Evolutionary conservation across 2,329 filamentous ascomycete species (phyloP).

Genomic region (Pyricularia grisea): DNA sequence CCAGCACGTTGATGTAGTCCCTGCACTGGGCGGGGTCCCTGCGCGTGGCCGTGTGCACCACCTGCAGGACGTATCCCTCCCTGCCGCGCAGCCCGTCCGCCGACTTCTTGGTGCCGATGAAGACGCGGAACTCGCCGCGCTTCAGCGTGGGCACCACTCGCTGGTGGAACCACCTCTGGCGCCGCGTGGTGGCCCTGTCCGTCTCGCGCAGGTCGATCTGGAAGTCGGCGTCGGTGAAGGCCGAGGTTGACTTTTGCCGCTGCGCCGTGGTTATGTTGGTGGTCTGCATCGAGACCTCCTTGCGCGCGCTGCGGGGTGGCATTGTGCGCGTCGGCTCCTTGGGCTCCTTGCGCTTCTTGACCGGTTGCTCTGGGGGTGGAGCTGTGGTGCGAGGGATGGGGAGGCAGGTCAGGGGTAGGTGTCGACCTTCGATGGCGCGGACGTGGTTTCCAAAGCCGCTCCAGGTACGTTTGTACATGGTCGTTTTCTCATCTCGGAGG

Average conservation of each 20-base stretch:
- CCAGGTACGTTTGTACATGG: constrained; percentile 2
- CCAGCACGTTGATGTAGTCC: neutral
- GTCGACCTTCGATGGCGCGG: neutral
- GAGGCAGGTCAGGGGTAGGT: neutral
- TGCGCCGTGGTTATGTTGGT: neutral
- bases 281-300: neutral
- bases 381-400: neutral
- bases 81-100: neutral
- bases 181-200: neutral
- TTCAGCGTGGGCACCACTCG: neutral
- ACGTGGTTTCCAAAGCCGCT: neutral
- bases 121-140: constrained; percentile 3
- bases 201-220: neutral
- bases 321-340: neutral
- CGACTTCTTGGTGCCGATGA: neutral
- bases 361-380: neutral
- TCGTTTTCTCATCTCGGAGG: neutral
- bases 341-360: neutral
- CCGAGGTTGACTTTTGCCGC: neutral
- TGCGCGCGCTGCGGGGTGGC: too few species aligned
- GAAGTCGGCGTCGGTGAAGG: neutral
- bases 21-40: neutral
- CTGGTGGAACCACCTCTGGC: constrained; percentile 2
- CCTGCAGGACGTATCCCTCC: neutral
- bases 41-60: neutral